Base-by-base conservation (phyloP, 2,329 filamentous ascomycete species). In the Capronia epimyces region DNA sequence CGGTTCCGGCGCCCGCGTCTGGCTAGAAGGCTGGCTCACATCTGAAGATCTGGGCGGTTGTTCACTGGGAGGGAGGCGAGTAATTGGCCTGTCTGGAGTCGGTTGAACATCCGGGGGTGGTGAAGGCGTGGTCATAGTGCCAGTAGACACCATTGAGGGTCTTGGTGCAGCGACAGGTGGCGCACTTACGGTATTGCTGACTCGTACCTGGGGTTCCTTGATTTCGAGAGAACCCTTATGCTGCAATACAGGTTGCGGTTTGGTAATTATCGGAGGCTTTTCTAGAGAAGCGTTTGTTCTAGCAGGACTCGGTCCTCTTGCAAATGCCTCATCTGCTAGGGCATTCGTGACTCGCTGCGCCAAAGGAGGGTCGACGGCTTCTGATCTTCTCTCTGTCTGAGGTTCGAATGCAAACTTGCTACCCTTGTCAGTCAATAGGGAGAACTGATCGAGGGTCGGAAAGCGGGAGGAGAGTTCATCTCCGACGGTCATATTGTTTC, bases 401-500 rank as follows among this genome's bases (percentile, higher is more conserved):
- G 74, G 68, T 52, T 87, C 84, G 65, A 96, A 96, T 48, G 91
- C 84, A 62, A 96, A 96, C 53, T 88, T 90, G 54, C 81, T 72
- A 2, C 87, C 86, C 55, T 87, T 81, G 56, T 97, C 89, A 60
- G 95, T 89, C 39, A 96, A 73, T 15, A 98, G 74, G 2, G 91
- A 84, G 64, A 98, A 98, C 60, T 97, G 88, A 63, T 97, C 90
- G 20, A 98, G 75, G 4, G 88, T 90, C 0, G 93, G 93, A 60
- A 96, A 98, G 46, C 86, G 81, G 22, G 82, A 78, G 0, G 91
- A 89, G 21, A 96, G 73, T 63, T 97, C 91, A 60, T 97, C 93
- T 6, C 72, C 72, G 20, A 71, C 62, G 59, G 74, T 59, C 56
- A 70, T 68, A 27, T 77, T 72, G 50, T 79, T 83, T 1, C 84